Evolutionary conservation across 2,329 filamentous ascomycete genomes (phyloP).

Genomic region (Aureobasidium pullulans): DNA sequence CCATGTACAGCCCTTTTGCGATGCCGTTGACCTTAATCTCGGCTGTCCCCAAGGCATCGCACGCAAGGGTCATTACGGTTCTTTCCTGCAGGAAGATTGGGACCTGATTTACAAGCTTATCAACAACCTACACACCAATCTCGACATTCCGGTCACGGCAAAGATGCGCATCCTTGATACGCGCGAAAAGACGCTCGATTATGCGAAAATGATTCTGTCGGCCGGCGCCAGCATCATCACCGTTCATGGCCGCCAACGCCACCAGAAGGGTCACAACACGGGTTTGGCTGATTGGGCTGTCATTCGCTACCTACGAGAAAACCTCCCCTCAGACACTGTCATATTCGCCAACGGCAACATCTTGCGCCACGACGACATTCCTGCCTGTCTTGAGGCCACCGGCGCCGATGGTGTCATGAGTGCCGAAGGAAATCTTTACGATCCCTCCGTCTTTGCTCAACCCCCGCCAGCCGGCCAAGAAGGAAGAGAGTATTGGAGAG

Average conservation of each 20-base stretch:
- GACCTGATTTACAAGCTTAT: constrained; percentile 76
- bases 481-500: constrained; percentile 79
- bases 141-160: constrained; percentile 81
- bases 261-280: constrained; percentile 94
- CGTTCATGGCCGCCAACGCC: constrained; percentile 78
- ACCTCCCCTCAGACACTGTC: constrained; percentile 77
- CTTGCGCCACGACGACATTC: constrained; percentile 69
- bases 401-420: constrained; percentile 93
- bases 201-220: constrained; percentile 76
- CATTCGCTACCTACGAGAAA: constrained; percentile 74
- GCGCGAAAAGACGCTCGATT: constrained; percentile 76
- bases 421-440: constrained; percentile 88
- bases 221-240: constrained; percentile 91
- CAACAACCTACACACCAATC: constrained; percentile 67
- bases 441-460: constrained; percentile 76
- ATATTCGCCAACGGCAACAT: constrained; percentile 97
- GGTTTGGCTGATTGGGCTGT: constrained; percentile 88
- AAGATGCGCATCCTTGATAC: constrained; percentile 90
- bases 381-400: constrained; percentile 69
- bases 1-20: constrained; percentile 76
- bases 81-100: constrained; percentile 92
- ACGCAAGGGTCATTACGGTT: constrained; percentile 80
- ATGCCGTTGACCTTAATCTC: constrained; percentile 90
- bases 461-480: constrained; percentile 58
- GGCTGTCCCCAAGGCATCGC: constrained; percentile 97